These are phyloP conservation scores for Neonectria sp. DNA, from an alignment of 2,329 filamentous ascomycete genomes.

Conservation along the genomic window DNA sequence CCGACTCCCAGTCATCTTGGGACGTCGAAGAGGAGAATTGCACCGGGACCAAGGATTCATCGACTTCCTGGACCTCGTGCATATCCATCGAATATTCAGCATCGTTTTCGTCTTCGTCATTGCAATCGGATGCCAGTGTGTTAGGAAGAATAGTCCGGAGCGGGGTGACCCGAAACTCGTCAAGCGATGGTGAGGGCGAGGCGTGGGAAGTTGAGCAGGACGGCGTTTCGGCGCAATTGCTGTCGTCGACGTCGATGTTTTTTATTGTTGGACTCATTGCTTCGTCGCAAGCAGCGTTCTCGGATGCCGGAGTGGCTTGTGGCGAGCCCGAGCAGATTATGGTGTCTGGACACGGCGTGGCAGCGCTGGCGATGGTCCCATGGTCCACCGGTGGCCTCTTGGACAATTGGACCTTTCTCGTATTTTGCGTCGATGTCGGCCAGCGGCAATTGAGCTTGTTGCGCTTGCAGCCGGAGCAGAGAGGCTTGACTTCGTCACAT, in stretches of 20 bases:
- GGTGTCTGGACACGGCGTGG: not conserved
- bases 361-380: not conserved
- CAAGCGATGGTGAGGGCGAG: not conserved
- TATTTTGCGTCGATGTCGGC: conserved; percentile 30
- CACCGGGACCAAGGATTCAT: not conserved
- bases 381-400: not conserved
- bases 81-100: not conserved
- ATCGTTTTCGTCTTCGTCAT: not conserved
- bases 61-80: not conserved
- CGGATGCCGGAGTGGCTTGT: not conserved
- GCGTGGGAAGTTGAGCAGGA: not conserved
- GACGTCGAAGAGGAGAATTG: not conserved
- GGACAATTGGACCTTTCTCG: not conserved
- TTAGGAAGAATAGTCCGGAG: not conserved
- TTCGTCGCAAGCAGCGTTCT: not conserved
- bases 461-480: conserved; percentile 51
- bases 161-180: not conserved
- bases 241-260: not conserved
- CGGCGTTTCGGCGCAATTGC: not conserved
- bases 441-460: conserved; percentile 43
- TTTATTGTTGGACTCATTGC: not conserved
- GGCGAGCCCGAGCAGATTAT: not conserved
- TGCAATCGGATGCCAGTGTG: not conserved
- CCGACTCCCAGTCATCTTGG: not conserved
- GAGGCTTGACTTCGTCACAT: conserved; percentile 56